phyloP scores from a whole-genome alignment of 805 yeast genomes.

The Candida xiaguanensis region DNA sequence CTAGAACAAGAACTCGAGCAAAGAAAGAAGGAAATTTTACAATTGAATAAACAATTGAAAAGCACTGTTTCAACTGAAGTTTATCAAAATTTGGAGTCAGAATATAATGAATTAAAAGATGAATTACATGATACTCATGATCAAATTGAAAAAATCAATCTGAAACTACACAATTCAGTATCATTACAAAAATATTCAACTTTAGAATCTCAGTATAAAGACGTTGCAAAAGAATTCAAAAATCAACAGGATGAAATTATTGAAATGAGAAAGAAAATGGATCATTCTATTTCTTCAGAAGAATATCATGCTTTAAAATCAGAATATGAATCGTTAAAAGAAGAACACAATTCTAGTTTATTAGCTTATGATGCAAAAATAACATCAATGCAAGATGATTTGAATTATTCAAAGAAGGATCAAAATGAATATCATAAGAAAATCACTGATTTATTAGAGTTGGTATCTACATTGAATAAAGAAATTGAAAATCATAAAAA shows the following conservation, averaged over 20 bases:
- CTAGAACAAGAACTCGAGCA: slow-evolving; percentile 12
- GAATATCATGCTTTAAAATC: slow-evolving; percentile 7
- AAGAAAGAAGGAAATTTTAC: slow-evolving; percentile 4
- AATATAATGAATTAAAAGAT: slow-evolving; percentile 6
- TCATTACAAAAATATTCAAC: slow-evolving; percentile 2
- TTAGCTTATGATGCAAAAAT: slow-evolving; percentile 6
- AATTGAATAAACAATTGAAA: neutral
- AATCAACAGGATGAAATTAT: slow-evolving; percentile 10
- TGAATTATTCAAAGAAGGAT: slow-evolving; percentile 22
- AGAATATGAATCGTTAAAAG: slow-evolving; percentile 9
- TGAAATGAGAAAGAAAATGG: slow-evolving; percentile 4
- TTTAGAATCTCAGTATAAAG: neutral
- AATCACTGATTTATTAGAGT: slow-evolving; percentile 25
- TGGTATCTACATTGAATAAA: slow-evolving; percentile 12
- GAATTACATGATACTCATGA: neutral
- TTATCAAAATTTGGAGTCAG: neutral
- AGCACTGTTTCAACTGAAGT: neutral
- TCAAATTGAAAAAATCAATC: neutral
- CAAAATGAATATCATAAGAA: slow-evolving; percentile 27
- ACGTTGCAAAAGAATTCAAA: neutral
- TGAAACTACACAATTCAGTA: neutral
- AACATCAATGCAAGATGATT: slow-evolving; percentile 7
- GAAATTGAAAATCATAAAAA: slow-evolving; percentile 9
- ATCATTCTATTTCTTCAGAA: neutral
- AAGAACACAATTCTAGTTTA: slow-evolving; percentile 5